Evolutionary conservation across 495 filamentous ascomycete genomes (phyloP).

Genomic region (Emericellopsis terricola): DNA sequence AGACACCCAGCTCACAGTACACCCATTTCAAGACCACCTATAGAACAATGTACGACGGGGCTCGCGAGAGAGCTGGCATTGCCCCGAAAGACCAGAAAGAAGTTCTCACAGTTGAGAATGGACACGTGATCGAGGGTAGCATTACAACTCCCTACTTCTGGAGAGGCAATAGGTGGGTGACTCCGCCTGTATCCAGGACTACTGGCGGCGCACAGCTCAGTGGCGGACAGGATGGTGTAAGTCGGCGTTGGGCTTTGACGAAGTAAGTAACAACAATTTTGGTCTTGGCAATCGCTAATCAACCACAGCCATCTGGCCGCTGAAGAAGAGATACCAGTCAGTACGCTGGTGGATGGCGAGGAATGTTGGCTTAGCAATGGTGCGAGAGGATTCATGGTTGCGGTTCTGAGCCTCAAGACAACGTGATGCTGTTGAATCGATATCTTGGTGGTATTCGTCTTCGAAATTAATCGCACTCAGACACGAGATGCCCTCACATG

Average conservation of each 20-base stretch:
- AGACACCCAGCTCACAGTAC: slow-evolving; percentile 37
- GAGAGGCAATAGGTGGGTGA: slow-evolving; percentile 47
- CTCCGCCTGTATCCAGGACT: slow-evolving; percentile 28
- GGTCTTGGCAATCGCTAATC: too few relatives aligned
- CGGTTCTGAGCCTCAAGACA: too few relatives aligned
- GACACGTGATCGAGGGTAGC: slow-evolving; percentile 73
- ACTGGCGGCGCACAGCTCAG: slow-evolving; percentile 12
- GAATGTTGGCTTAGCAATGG: slow-evolving; percentile 74
- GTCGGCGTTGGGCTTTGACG: slow-evolving; percentile 64
- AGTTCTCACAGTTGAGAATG: slow-evolving; percentile 53
- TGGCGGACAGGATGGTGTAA: slow-evolving; percentile 72
- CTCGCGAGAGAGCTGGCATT: slow-evolving; percentile 39
- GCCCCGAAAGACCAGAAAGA: slow-evolving; percentile 37
- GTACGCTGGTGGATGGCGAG: slow-evolving; percentile 50
- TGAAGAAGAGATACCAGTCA: slow-evolving; percentile 44
- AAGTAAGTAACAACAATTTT: too few relatives aligned
- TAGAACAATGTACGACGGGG: slow-evolving; percentile 45
- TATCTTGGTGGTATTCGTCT: too few relatives aligned
- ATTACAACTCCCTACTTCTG: slow-evolving; percentile 68
- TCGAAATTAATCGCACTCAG: too few relatives aligned
- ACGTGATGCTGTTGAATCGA: too few relatives aligned
- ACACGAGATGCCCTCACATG: too few relatives aligned
- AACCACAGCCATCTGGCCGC: too few relatives aligned
- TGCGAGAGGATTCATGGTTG: slow-evolving; percentile 51
- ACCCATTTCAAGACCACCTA: slow-evolving; percentile 64